Conservation (phyloP, 192 early-diverging fungal genomes). For the Podila epicladia region DNA sequence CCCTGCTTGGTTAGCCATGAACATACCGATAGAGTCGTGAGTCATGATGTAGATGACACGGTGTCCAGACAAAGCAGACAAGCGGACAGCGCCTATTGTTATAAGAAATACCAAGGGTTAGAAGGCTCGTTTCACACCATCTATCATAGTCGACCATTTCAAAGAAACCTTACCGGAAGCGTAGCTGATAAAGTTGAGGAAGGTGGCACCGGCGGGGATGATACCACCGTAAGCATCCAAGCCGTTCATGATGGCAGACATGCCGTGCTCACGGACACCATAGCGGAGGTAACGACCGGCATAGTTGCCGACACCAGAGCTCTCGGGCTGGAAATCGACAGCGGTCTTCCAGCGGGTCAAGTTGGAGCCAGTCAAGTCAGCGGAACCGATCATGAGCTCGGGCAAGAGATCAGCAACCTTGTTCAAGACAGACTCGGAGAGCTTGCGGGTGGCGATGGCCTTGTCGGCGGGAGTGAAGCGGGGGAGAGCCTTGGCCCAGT, state of each 20-base stretch:
- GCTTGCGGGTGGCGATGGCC: slow-evolving; percentile 90
- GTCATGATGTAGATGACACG: slow-evolving; percentile 99
- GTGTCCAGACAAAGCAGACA: slow-evolving; percentile 89
- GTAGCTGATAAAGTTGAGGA: slow-evolving; percentile 94
- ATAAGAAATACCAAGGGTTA: not conserved
- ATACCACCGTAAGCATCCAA: slow-evolving; percentile 87
- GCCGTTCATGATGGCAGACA: slow-evolving; percentile 97
- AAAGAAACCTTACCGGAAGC: slow-evolving; percentile 29
- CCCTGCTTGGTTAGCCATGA: not conserved
- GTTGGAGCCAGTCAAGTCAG: slow-evolving; percentile 97
- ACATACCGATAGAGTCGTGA: slow-evolving; percentile 94
- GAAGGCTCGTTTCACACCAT: not conserved
- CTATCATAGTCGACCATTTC: not conserved
- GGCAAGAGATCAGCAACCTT: slow-evolving; percentile 82
- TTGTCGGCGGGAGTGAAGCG: slow-evolving; percentile 85
- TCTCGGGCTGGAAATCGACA: slow-evolving; percentile 89
- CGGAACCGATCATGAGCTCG: slow-evolving; percentile 95
- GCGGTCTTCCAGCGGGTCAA: slow-evolving; percentile 96
- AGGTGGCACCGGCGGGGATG: slow-evolving; percentile 90
- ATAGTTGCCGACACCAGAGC: slow-evolving; percentile 83
- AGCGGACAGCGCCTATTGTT: slow-evolving; percentile 75
- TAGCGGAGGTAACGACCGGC: slow-evolving; percentile 93
- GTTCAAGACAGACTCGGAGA: slow-evolving; percentile 87
- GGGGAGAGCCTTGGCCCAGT: slow-evolving; percentile 80
- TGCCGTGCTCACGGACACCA: slow-evolving; percentile 98